Evolutionary conservation across 306 rosid genomes (phyloP).

Genomic region (Ormosia emarginata): DNA sequence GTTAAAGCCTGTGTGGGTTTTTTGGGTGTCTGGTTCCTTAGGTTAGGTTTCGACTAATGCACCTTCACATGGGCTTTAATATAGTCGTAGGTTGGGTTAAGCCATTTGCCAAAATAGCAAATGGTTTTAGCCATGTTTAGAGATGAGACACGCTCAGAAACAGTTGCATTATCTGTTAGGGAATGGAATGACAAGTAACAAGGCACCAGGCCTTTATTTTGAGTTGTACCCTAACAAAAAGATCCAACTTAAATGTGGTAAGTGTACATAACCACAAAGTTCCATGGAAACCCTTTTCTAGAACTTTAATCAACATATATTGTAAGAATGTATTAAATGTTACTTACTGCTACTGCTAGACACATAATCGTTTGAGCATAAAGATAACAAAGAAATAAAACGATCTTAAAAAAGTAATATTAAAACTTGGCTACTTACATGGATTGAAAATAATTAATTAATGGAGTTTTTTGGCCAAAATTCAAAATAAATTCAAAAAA

Average conservation of each 20-base stretch:
- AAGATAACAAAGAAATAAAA: too few species aligned
- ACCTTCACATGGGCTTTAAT: neutral
- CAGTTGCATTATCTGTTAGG: neutral
- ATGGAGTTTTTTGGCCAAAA: too few species aligned
- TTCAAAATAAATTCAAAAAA: too few species aligned
- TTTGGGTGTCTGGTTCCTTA: neutral
- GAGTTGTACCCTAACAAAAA: neutral
- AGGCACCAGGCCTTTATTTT: neutral
- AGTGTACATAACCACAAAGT: neutral
- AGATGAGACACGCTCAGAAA: neutral
- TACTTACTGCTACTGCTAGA: too few species aligned
- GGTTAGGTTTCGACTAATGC: neutral
- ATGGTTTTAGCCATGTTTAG: neutral
- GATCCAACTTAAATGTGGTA: neutral
- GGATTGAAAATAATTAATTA: too few species aligned
- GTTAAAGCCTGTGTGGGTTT: neutral
- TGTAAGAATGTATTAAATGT: too few species aligned
- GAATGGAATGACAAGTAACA: neutral
- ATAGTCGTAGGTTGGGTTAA: neutral
- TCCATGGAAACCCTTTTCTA: too few species aligned
- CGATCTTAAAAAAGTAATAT: too few species aligned
- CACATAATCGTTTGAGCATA: too few species aligned
- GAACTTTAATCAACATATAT: too few species aligned
- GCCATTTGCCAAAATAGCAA: slow-evolving; percentile 1
- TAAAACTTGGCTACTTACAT: too few species aligned